These are phyloP conservation scores for Erythrobasidium hasegawianum DNA, from an alignment of 1,284 basidiomycete genomes.

Conservation along the genomic window DNA sequence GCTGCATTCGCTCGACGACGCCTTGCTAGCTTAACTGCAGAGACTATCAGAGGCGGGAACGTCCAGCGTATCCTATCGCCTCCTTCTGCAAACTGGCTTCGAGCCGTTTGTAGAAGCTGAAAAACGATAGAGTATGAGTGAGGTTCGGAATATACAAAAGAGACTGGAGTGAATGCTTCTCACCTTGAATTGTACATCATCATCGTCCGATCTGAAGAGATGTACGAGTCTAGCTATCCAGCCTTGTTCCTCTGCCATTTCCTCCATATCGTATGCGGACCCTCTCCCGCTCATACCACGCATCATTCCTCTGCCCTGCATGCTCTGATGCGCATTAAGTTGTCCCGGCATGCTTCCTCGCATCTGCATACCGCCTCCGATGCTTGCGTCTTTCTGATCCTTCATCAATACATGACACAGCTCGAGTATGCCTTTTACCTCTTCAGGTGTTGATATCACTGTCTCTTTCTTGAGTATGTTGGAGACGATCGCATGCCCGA, in stretches of 20 bases:
- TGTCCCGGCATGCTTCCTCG: constrained; percentile 4
- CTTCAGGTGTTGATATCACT: constrained; percentile 79
- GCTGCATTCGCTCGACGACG: constrained; percentile 48
- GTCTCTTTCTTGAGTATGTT: constrained; percentile 93
- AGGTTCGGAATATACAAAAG: no score
- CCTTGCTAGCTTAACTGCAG: constrained; percentile 80
- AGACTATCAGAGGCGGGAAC: constrained; percentile 86
- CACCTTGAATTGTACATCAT: constrained; percentile 82
- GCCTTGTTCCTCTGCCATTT: constrained; percentile 92
- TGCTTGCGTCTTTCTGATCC: constrained; percentile 71
- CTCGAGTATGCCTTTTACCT: constrained; percentile 84
- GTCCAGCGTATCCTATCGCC: constrained; percentile 90
- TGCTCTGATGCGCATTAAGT: constrained; percentile 50
- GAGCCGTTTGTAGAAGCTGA: constrained; percentile 79
- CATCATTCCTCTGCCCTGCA: constrained; percentile 57
- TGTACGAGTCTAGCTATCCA: constrained; percentile 97
- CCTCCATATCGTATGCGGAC: constrained; percentile 61
- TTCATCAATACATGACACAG: constrained; percentile 84
- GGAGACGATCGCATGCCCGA: constrained; percentile 85
- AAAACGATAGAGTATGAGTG: no score
- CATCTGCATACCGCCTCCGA: constrained; percentile 46
- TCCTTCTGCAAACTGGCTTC: constrained; percentile 80
- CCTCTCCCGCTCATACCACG: constrained; percentile 42
- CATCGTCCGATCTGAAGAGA: constrained; percentile 75
- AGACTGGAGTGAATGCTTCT: no score